Percentiles rank a stretch among this genome's conserved stretches.
phyloP scores from a whole-genome alignment of 2,329 filamentous ascomycete genomes.

The Penicillium sp. region DNA sequence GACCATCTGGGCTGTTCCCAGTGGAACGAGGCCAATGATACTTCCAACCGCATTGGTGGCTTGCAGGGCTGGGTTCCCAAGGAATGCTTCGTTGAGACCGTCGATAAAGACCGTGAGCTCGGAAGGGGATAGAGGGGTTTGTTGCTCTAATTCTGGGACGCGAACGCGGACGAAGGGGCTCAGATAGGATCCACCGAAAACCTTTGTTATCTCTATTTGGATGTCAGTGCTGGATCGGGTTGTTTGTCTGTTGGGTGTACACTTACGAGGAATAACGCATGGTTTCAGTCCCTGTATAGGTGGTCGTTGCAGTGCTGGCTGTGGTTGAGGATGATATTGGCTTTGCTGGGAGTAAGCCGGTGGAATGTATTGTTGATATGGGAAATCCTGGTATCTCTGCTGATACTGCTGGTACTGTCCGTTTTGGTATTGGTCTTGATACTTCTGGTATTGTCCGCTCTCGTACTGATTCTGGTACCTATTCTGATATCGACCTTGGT shows the following conservation, averaged over 20 bases:
- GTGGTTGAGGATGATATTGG: not conserved
- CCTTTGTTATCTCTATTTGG: slow-evolving; percentile 6
- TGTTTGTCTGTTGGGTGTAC: not conserved
- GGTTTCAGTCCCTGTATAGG: not conserved
- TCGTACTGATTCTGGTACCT: not conserved
- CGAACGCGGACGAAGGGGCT: slow-evolving; percentile 15
- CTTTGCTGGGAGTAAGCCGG: not conserved
- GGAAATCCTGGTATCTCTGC: not conserved
- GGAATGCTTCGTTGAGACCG: slow-evolving; percentile 6
- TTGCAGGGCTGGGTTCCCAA: slow-evolving; percentile 6
- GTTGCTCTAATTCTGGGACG: slow-evolving; percentile 9
- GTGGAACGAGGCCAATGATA: slow-evolving; percentile 3
- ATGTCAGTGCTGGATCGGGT: not conserved
- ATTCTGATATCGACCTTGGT: not conserved
- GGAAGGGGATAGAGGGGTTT: not conserved
- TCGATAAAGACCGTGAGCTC: slow-evolving; percentile 4
- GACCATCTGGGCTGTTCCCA: slow-evolving; percentile 22
- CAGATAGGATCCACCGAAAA: slow-evolving; percentile 8
- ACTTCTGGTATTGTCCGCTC: not conserved
- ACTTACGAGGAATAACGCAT: slow-evolving; percentile 6
- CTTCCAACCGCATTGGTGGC: not conserved
- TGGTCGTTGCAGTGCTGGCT: not conserved
- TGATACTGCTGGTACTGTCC: not conserved
- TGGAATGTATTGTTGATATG: not conserved
- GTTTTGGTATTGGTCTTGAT: not conserved